Evolutionary conservation across 2,329 filamentous ascomycete species (phyloP), one percentile per base, ranked within the genome.

Genomic region (Aspergillaceae sp.): DNA sequence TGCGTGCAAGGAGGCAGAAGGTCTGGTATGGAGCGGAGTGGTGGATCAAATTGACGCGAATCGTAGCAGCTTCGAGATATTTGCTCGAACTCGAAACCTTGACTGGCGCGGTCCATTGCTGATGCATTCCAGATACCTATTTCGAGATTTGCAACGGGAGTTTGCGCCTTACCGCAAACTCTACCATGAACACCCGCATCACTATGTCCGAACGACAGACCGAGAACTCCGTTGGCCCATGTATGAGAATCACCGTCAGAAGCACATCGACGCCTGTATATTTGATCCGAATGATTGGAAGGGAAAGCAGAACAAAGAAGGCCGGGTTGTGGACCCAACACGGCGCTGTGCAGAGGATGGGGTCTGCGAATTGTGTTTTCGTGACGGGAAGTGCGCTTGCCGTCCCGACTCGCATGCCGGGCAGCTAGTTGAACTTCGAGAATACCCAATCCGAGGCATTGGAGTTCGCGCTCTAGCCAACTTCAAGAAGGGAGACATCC

Each of bases 381-480:
- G 8, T 26, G 26, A 26, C 9, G 4, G 9, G 11, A 8, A 27
- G 8, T 38, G 11, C 19, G 11, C 36, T 26, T 38, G 36, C 19
- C 9, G 19, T 26, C 36, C 26, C 19, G 11, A 11, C 9, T 19
- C 11, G 26, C 11, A 26, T 7, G 5, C 51, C 6, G 51, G 48
- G 35, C 50, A 54, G 4, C 45, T 65, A 7, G 51, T 64, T n/a
- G 64, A 68, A 42, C 50, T 67, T 1, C 44, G 54, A 27, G 55
- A 66, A 29, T 63, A 60, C 40, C 51, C 51, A 6, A 26, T 26
- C 1, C 60, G 49, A n/a, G 62, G 63, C 10, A 48, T 59, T n/a
- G 64, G 64, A 1, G 53, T 65, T 6, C 60, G 64, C 8, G 44
- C 56, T 6, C 54, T 68, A 5, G 30, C 51, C 4, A 52, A 49